Evolutionary conservation across 352 stramenopile genomes (phyloP).

Genomic region (Achlya hypogyna): DNA sequence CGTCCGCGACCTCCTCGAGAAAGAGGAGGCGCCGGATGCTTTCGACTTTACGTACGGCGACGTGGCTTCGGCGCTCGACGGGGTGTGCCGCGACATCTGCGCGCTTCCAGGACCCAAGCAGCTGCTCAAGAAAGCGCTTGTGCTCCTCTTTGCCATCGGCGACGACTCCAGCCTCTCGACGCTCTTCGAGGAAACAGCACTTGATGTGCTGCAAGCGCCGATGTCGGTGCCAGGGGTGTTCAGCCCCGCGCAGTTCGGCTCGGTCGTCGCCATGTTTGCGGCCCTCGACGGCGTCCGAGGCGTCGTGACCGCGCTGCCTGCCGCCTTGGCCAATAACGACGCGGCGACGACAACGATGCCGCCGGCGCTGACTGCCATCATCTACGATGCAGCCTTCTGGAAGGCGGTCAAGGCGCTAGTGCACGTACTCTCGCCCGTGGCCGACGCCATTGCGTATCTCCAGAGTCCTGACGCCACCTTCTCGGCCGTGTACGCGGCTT

Average conservation of each 20-base stretch:
- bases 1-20: background rate
- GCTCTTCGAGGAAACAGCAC: background rate
- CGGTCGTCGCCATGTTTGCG: background rate
- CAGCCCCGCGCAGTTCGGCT: background rate
- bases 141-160: background rate
- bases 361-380: background rate
- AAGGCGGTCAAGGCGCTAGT: background rate
- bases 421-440: background rate
- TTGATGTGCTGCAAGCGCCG: background rate
- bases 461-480: background rate
- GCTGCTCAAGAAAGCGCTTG: background rate
- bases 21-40: background rate
- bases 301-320: background rate
- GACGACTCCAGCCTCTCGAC: background rate
- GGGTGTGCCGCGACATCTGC: background rate
- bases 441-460: background rate
- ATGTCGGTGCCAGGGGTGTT: background rate
- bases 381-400: background rate
- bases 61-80: background rate
- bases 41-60: slow-evolving; percentile 2
- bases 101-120: background rate
- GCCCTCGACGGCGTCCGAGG: background rate
- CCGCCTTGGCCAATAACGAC: background rate
- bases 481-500: background rate
- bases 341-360: background rate